These are phyloP conservation scores for Taphrina communis DNA, from an alignment of 1,139 yeast species.

Conservation along the genomic window DNA sequence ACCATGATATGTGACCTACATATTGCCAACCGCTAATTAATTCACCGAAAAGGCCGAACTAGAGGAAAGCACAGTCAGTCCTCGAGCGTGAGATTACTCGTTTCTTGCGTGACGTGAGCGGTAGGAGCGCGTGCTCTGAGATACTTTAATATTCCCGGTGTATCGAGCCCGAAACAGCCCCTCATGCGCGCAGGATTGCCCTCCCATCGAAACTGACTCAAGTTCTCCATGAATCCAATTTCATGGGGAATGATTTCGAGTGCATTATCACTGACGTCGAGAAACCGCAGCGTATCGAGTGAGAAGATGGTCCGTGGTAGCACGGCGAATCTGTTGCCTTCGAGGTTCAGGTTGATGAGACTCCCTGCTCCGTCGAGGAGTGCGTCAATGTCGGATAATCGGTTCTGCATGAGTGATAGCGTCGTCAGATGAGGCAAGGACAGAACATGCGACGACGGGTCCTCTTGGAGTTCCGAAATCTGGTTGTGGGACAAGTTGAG, in stretches of 20 bases:
- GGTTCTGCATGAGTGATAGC: slow-evolving; percentile 14
- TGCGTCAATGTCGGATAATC: neutral
- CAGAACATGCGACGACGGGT: neutral
- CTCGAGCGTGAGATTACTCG: neutral
- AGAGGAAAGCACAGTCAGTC: neutral
- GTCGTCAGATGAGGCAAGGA: slow-evolving; percentile 3
- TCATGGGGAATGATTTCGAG: slow-evolving; percentile 2
- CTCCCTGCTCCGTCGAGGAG: neutral
- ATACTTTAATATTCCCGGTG: neutral
- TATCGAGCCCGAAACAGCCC: slow-evolving; percentile 21
- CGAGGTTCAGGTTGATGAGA: slow-evolving; percentile 7
- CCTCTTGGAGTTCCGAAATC: neutral
- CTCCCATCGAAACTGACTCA: slow-evolving; percentile 23
- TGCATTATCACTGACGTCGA: slow-evolving; percentile 23
- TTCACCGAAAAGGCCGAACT: neutral
- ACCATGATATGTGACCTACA: neutral
- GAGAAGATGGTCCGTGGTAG: slow-evolving; percentile 1
- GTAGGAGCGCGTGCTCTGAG: neutral
- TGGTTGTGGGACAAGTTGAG: slow-evolving; percentile 19
- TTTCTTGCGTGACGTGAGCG: neutral
- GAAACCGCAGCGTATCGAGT: neutral
- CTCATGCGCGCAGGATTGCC: slow-evolving; percentile 27
- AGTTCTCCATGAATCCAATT: slow-evolving; percentile 17
- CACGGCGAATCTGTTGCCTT: neutral
- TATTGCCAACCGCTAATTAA: neutral